Conservation (phyloP, 176 grass and related monocot species). For the Oryza officinalis region DNA sequence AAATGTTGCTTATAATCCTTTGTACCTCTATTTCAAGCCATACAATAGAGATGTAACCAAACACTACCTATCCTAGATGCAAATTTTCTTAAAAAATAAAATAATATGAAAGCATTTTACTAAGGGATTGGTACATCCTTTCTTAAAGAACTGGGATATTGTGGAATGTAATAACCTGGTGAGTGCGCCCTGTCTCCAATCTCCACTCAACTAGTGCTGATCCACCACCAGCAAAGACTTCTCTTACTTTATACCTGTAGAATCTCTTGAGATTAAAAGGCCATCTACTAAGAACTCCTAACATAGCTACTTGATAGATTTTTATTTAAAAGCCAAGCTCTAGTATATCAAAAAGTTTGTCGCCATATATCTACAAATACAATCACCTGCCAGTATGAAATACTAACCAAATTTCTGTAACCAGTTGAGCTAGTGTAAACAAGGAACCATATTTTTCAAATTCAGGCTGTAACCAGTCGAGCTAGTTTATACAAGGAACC, state of each 20-base stretch:
- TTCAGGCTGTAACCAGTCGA: background rate
- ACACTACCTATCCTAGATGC: background rate
- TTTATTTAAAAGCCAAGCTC: background rate
- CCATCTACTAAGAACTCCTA: background rate
- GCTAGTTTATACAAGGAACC: background rate
- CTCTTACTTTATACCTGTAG: slow-evolving; percentile 83
- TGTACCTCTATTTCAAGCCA: background rate
- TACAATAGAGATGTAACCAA: background rate
- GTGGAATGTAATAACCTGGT: slow-evolving; percentile 58
- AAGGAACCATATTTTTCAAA: too few species aligned
- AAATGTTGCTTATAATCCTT: background rate
- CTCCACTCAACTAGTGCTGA: slow-evolving; percentile 88
- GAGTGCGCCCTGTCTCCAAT: slow-evolving; percentile 88
- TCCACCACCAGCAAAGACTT: slow-evolving; percentile 65
- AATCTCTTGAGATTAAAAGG: background rate
- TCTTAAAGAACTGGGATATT: background rate
- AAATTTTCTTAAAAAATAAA: background rate
- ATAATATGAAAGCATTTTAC: background rate
- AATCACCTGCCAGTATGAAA: background rate
- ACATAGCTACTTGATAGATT: background rate
- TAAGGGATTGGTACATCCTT: background rate
- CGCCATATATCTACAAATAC: background rate
- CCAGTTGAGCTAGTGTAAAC: background rate
- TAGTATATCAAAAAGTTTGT: background rate
- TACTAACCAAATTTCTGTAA: background rate